A percentile compares a stretch with the other conserved stretches of the same genome.
Conservation (phyloP, 148 eudicot genomes). For the Tetragonia tetragonoides region DNA sequence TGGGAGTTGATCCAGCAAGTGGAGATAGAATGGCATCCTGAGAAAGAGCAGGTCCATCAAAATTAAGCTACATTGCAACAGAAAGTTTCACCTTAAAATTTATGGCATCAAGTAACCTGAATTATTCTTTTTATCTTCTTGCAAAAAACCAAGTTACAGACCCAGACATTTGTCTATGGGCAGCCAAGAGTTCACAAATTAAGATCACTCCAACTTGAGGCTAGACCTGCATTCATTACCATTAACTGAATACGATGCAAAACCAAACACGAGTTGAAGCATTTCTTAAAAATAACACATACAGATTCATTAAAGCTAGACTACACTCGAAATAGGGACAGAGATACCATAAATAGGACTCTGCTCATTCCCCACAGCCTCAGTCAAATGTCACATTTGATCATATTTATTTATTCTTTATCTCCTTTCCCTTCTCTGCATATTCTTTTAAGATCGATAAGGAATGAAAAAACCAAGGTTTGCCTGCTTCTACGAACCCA, state of each 20-base stretch:
- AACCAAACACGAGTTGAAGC: neutral
- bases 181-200: neutral
- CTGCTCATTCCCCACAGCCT: neutral
- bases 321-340: neutral
- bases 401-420: neutral
- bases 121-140: too few relatives aligned
- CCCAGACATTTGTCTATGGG: neutral
- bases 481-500: too few relatives aligned
- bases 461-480: too few relatives aligned
- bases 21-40: slow-evolving; percentile 67
- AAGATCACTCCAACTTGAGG: neutral
- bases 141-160: neutral
- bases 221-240: neutral
- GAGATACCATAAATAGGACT: neutral
- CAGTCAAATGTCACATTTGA: neutral
- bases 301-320: neutral
- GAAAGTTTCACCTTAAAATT: neutral
- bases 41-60: slow-evolving; percentile 4
- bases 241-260: neutral
- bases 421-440: neutral
- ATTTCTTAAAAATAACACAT: too few relatives aligned
- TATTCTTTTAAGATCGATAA: neutral
- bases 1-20: slow-evolving; percentile 47
- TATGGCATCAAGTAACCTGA: neutral
- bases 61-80: neutral